Conservation (phyloP, 2,329 filamentous ascomycete species). For the Blastomyces emzantsi region DNA sequence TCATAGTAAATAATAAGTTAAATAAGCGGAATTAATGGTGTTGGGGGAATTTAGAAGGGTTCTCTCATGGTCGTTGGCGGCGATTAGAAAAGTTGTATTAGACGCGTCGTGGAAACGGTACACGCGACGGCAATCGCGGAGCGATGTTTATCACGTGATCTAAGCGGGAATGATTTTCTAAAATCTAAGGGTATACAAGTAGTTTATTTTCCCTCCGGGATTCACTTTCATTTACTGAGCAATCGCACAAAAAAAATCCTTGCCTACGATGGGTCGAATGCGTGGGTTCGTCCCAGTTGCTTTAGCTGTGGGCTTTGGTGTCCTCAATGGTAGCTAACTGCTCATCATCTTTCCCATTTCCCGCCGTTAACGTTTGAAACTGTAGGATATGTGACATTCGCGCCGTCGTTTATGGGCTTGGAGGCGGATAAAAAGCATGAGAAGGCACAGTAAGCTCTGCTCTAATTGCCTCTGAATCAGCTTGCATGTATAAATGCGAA, state of each 20-base stretch:
- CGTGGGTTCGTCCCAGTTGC: constrained; percentile 31
- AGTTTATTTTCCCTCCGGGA: too few relatives aligned
- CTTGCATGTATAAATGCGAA: not conserved
- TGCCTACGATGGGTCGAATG: constrained; percentile 25
- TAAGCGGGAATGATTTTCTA: too few relatives aligned
- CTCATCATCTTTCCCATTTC: not conserved
- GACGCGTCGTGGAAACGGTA: not conserved
- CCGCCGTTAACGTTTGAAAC: constrained; percentile 2
- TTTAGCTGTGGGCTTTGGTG: constrained; percentile 33
- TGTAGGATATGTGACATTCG: constrained; percentile 37
- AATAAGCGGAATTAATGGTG: not conserved
- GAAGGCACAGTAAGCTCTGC: constrained; percentile 13
- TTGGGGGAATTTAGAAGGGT: not conserved
- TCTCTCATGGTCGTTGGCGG: not conserved
- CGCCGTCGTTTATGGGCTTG: constrained; percentile 32
- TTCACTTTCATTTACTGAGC: too few relatives aligned
- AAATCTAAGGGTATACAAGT: too few relatives aligned
- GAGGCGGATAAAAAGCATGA: constrained; percentile 25
- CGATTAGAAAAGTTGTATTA: not conserved
- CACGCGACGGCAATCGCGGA: not conserved
- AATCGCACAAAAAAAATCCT: not conserved
- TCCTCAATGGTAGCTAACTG: constrained; percentile 28
- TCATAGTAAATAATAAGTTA: not conserved
- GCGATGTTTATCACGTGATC: not conserved
- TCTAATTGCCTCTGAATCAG: not conserved